Conservation (phyloP, 176 grass and related monocot species). For the Ananas comosus region DNA sequence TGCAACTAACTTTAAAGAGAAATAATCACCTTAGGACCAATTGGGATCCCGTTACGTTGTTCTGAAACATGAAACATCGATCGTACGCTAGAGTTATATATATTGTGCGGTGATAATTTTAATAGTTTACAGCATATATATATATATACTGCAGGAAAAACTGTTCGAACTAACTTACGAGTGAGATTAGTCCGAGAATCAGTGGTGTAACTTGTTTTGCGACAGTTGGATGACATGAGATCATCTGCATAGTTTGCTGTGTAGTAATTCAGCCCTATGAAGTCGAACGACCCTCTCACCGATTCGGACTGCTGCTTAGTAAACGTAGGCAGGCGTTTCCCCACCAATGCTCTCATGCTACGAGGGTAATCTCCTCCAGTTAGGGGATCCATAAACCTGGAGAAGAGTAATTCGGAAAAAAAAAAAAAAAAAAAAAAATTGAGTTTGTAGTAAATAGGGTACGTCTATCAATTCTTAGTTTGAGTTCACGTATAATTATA, state of each 20-base stretch:
- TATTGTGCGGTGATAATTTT: background rate
- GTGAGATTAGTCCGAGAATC: conserved; percentile 37
- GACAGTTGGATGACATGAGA: conserved; percentile 9
- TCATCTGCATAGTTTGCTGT: conserved; percentile 16
- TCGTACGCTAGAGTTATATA: background rate
- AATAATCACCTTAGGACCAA: conserved; percentile 17
- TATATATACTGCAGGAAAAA: background rate
- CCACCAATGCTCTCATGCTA: conserved; percentile 38
- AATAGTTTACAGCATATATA: background rate
- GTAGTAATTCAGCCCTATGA: conserved; percentile 46
- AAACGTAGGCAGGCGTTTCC: conserved; percentile 58
- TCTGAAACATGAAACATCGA: background rate
- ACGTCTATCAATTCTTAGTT: background rate
- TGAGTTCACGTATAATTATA: background rate
- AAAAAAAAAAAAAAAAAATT: background rate
- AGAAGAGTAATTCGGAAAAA: background rate
- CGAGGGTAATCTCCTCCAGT: conserved; percentile 53
- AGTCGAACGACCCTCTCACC: conserved; percentile 48
- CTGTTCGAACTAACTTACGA: background rate
- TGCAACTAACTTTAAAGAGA: background rate
- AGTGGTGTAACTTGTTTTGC: conserved; percentile 14
- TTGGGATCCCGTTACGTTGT: conserved; percentile 19
- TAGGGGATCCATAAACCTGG: conserved; percentile 55
- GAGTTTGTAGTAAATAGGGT: background rate
- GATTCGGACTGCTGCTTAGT: conserved; percentile 17